Evolutionary conservation across 768 basidiomycete genomes (phyloP).

Genomic region (Psilocybe sp.): DNA sequence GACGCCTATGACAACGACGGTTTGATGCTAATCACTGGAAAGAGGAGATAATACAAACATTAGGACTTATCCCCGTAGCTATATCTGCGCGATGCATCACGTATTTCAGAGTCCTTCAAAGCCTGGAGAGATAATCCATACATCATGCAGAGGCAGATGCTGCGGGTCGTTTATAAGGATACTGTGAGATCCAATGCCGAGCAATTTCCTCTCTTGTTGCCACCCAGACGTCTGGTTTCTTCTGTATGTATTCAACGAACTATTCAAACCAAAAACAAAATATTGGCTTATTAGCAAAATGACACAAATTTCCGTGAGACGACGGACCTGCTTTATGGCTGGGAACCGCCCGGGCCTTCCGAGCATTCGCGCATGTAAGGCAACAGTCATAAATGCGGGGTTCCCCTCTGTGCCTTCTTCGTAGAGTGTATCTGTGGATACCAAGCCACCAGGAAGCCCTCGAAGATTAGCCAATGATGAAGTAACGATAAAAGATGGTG

Average conservation of each 20-base stretch:
- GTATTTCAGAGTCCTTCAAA: too few relatives aligned
- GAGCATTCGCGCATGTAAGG: conserved; percentile 13
- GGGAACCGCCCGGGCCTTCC: conserved; percentile 14
- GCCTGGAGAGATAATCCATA: too few relatives aligned
- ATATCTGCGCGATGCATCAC: too few relatives aligned
- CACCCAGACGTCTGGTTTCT: conserved; percentile 11
- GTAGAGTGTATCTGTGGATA: conserved; percentile 7
- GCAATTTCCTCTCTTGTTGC: conserved; percentile 15
- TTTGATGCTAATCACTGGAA: too few relatives aligned
- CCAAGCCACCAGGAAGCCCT: too few relatives aligned
- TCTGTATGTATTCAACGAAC: conserved; percentile 12
- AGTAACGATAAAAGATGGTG: background rate
- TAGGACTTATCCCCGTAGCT: too few relatives aligned
- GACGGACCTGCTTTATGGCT: conserved; percentile 10
- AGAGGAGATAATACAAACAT: too few relatives aligned
- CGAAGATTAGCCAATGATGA: background rate
- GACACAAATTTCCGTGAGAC: background rate
- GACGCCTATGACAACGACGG: too few relatives aligned
- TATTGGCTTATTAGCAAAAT: too few relatives aligned
- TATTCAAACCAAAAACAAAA: background rate
- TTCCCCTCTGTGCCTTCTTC: conserved; percentile 13
- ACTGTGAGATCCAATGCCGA: conserved; percentile 11
- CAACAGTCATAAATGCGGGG: conserved; percentile 12
- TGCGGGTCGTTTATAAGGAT: conserved; percentile 8
- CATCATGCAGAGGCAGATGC: background rate